Base-by-base conservation (phyloP, 257 asterid genomes). In the Avicennia marina region DNA sequence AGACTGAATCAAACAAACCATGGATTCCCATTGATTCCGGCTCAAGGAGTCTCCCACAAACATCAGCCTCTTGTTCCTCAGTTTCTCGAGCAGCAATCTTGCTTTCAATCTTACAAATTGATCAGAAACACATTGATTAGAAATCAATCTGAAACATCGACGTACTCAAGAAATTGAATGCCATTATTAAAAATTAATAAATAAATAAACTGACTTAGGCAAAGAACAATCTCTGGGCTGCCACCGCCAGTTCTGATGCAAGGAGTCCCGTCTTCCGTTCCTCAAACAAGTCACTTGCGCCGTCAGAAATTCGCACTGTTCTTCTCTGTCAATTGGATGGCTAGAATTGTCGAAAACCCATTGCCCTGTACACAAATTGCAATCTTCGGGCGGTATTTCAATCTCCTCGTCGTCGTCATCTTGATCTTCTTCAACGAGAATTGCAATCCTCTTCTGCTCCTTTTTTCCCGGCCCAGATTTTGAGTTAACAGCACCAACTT, bases 21-120 rank as follows among this genome's bases (percentile, higher is more conserved):
- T 65, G 51, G 70, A 65, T 11, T 56, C 70, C 26, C 61, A 65
- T 17, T 65, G 70, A 11, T 60, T 60, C 3, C 70, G 62, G 21
- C 56, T 65, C 34, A 65, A 44, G 0, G 70, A 65, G 38, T 65
- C 70, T 3, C 70, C 70, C 2, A 65, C 70, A 16, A 44, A 65
- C 70, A 65, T 56, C 70, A 65, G 53, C 27, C 64, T 47, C 64
- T 46, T 55, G 61, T 65, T 36, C 58, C 70, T 45, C 70, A 55
- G 61, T 16, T 55, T 55, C 61, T 55, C 61, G 2, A 55, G 61
- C 27, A 55, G 61, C 16, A 55, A 55, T 19, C 47, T 55, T 8
- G 61, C 46, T 10, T 36, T 55, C 29, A 32, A 55, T 36, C 61
- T 55, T 33, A 13, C 56, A 11, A 50, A 24, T 18, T 11, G 1